phyloP scores from a whole-genome alignment of 345 rosid genomes.

The Pistacia integerrima region DNA sequence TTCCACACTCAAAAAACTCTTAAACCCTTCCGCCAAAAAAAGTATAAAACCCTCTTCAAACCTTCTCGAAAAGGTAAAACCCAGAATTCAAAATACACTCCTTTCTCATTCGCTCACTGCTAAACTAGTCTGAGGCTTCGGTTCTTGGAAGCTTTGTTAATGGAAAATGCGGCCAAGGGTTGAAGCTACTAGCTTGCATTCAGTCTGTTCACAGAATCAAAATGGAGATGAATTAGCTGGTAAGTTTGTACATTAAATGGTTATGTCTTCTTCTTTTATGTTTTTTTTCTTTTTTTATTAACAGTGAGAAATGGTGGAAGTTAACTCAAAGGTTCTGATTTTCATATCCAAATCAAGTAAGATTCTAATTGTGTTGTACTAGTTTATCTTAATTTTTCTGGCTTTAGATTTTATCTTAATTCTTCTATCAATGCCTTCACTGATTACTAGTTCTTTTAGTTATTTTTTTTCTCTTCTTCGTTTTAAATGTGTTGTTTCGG shows the following conservation, averaged over 20 bases:
- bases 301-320: no score
- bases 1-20: background rate
- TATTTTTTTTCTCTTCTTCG: background rate
- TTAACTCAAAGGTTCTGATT: background rate
- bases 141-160: background rate
- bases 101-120: background rate
- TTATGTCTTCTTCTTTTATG: no score
- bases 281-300: no score
- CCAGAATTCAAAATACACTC: background rate
- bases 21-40: conserved; percentile 8
- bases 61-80: conserved; percentile 19
- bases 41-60: background rate
- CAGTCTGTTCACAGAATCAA: conserved; percentile 1
- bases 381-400: no score
- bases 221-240: conserved; percentile 15
- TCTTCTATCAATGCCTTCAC: no score
- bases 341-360: background rate
- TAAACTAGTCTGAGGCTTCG: conserved; percentile 5
- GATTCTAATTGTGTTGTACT: background rate
- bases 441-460: background rate
- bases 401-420: background rate
- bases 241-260: conserved; percentile 11
- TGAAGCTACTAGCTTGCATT: background rate
- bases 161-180: conserved; percentile 1
- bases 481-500: no score